Evolutionary conservation across 2,329 filamentous ascomycete genomes (phyloP).

Genomic region (Paecilomyces sp.): DNA sequence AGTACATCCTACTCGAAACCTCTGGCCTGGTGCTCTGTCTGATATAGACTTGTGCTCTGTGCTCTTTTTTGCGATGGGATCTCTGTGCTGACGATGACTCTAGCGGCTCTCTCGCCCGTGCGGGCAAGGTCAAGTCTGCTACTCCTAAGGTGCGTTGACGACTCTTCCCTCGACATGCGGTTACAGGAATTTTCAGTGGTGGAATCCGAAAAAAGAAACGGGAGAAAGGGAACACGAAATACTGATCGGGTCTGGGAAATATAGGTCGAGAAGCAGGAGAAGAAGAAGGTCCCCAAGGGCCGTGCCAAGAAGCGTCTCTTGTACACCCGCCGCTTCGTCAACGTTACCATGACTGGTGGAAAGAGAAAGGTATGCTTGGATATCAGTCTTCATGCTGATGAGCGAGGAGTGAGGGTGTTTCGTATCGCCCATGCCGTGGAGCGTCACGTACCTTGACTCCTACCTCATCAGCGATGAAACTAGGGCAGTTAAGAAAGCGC

Average conservation of each 20-base stretch:
- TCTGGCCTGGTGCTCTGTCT: background rate
- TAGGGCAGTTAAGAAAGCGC: background rate
- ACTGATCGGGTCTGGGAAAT: background rate
- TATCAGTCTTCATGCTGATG: background rate
- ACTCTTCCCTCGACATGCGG: background rate
- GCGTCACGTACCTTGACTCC: background rate
- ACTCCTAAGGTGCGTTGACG: constrained; percentile 26
- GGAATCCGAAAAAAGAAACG: background rate
- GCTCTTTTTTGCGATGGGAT: background rate
- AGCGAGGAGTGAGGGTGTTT: background rate
- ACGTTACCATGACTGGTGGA: constrained; percentile 85
- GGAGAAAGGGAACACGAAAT: background rate
- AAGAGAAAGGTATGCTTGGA: constrained; percentile 72
- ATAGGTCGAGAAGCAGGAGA: constrained; percentile 79
- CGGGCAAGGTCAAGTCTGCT: constrained; percentile 96
- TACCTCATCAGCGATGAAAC: background rate
- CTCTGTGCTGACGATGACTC: background rate
- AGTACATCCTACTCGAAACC: background rate
- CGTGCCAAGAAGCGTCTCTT: constrained; percentile 87
- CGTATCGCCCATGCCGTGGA: background rate
- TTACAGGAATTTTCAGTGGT: background rate
- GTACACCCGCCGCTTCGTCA: constrained; percentile 92
- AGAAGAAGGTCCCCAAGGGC: constrained; percentile 88
- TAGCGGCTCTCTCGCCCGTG: constrained; percentile 80
- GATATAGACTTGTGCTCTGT: background rate